Base-by-base conservation (phyloP, 1,284 basidiomycete genomes). In the Ceratobasidium sp. region DNA sequence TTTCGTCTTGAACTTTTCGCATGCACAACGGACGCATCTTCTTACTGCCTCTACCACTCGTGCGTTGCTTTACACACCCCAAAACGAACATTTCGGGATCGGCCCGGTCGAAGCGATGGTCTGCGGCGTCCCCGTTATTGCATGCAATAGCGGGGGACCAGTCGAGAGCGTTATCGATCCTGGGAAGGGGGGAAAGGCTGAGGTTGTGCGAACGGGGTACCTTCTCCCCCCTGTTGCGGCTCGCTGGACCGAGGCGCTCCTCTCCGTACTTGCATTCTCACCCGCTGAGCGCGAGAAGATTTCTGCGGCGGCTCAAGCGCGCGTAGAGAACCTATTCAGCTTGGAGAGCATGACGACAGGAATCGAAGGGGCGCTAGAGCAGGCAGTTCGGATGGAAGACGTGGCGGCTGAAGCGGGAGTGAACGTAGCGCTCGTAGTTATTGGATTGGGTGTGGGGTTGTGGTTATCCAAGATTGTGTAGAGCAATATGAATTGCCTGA, bases 21-120 rank as follows among this genome's bases (percentile, higher is more conserved):
- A 89, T 0, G 78, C 84, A 0, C 95, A 97, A 79, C 90, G 94
- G 38, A 88, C 91, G 0, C 88, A 90, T 7, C 86, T 96, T 1
- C 87, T 98, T 23, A 86, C 88, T 0, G 79, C 87, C 0, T 54
- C 74, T 8, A 76, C 86, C 1, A 94, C 93, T 0, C 82, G 87
- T 11, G 91, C 88, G 0, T 84, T 99, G 0, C 85, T 98, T 2
- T 99, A 99, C 81, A 99, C 98, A 0, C 97, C 98, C 0, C 85
- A 88, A 1, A 96, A 98, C 80, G 97, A 99, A 79, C 97, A 99
- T 81, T 98, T 99, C 79, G 97, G 97, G 1, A 98, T 99, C 77
- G 96, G 93, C 0, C 97, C 97, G 0, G 87, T 98, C 5, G 98
- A 99, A 81, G 96, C 90, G 0, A 98, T 98, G 95, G 88, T 91